A percentile compares a stretch with the other conserved stretches of the same genome.
These are phyloP conservation scores for Leccinum subspadiceum DNA, from an alignment of 1,284 basidiomycete genomes.

Conservation along the genomic window DNA sequence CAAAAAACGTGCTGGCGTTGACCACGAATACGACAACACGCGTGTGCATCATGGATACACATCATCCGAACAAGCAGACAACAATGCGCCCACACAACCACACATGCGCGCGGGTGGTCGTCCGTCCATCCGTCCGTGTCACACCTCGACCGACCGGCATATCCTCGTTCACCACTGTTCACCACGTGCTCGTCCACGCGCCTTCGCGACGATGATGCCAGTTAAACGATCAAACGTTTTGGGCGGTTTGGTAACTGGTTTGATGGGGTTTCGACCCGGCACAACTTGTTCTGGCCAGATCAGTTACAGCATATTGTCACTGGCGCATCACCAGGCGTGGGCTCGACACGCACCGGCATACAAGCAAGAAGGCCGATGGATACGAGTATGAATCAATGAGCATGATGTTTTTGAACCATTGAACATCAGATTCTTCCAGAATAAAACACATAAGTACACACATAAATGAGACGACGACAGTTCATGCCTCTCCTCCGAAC, in stretches of 20 bases:
- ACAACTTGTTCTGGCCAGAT: not conserved
- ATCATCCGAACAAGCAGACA: not conserved
- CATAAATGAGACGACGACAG: not conserved
- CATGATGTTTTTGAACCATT: not conserved
- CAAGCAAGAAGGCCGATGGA: not conserved
- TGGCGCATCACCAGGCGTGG: not conserved
- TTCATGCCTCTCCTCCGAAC: not conserved
- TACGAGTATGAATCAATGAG: not conserved
- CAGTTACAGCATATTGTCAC: not conserved
- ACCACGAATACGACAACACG: not conserved
- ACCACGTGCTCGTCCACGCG: not conserved
- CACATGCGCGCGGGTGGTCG: not conserved
- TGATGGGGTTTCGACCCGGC: not conserved
- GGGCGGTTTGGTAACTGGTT: not conserved
- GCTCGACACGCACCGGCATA: not conserved
- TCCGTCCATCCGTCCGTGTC: not conserved
- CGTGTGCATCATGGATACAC: not conserved
- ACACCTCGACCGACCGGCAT: constrained; percentile 1
- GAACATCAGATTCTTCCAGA: not conserved
- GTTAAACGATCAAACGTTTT: not conserved
- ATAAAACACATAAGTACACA: not conserved
- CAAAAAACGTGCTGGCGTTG: not conserved
- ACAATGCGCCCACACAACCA: not conserved
- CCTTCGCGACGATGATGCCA: not conserved
- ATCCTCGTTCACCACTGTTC: not conserved